Conservation (phyloP, 345 rosid species). For the Eucalyptus viminalis region DNA sequence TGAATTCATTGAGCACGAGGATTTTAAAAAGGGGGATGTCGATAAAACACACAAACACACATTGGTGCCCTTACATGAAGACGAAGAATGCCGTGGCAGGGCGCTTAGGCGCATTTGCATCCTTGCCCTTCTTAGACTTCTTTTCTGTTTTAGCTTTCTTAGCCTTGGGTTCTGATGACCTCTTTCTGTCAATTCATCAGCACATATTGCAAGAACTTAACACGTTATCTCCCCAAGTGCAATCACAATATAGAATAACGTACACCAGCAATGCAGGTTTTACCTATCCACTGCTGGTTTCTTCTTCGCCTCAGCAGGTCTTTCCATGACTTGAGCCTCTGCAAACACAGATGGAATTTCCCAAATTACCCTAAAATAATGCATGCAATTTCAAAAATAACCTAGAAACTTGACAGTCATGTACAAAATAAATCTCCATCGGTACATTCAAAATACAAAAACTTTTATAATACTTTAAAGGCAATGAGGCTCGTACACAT, state of each 20-base stretch:
- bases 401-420: background rate
- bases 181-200: constrained; percentile 34
- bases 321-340: constrained; percentile 79
- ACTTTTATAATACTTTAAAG: background rate
- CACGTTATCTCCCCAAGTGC: background rate
- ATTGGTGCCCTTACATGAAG: constrained; percentile 38
- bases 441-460: background rate
- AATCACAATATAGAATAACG: background rate
- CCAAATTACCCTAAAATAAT: background rate
- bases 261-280: background rate
- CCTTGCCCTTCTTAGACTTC: constrained; percentile 33
- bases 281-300: constrained; percentile 54
- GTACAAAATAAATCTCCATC: background rate
- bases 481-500: background rate
- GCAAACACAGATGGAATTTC: background rate
- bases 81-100: constrained; percentile 87
- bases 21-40: too few relatives aligned
- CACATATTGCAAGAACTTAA: background rate
- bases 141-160: constrained; percentile 45
- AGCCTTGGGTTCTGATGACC: constrained; percentile 54
- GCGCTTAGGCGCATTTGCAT: constrained; percentile 50
- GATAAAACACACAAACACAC: background rate
- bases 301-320: constrained; percentile 46
- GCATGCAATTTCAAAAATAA: background rate
- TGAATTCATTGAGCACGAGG: background rate